Percentiles rank a stretch among this genome's conserved stretches.
Evolutionary conservation across 352 stramenopile species (phyloP).

Genomic region (Aphanomyces astaci): DNA sequence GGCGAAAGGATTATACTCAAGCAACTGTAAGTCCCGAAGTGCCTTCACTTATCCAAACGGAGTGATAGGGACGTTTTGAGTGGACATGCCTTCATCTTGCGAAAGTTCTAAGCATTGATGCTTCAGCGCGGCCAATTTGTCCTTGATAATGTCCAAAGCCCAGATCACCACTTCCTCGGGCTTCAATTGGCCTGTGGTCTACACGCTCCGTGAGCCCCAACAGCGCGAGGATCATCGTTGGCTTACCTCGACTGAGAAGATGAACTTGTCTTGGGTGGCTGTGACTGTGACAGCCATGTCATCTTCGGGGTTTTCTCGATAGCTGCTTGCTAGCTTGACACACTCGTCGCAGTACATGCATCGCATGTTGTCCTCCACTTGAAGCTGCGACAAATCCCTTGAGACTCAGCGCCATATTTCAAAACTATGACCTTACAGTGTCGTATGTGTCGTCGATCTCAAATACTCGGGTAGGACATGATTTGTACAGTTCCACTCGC

Average conservation of each 20-base stretch:
- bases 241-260: conserved; percentile 91
- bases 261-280: conserved; percentile 90
- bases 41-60: conserved; percentile 55
- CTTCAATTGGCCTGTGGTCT: conserved; percentile 79
- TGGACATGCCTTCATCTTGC: conserved; percentile 57
- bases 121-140: conserved; percentile 80
- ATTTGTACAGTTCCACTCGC: conserved; percentile 92
- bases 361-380: conserved; percentile 55
- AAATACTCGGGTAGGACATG: conserved; percentile 91
- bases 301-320: conserved; percentile 93
- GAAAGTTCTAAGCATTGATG: conserved; percentile 80
- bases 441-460: conserved; percentile 90
- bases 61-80: conserved; percentile 51
- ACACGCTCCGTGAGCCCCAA: neutral
- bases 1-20: no score
- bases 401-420: neutral
- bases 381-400: conserved; percentile 37
- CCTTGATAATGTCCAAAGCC: conserved; percentile 75
- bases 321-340: conserved; percentile 86
- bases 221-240: neutral
- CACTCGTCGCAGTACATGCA: conserved; percentile 96
- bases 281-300: conserved; percentile 88
- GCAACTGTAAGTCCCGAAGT: neutral
- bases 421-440: conserved; percentile 30
- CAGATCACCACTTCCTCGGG: conserved; percentile 83